These are phyloP conservation scores for Cladorrhinum samala DNA, from an alignment of 495 filamentous ascomycete genomes.

Conservation along the genomic window DNA sequence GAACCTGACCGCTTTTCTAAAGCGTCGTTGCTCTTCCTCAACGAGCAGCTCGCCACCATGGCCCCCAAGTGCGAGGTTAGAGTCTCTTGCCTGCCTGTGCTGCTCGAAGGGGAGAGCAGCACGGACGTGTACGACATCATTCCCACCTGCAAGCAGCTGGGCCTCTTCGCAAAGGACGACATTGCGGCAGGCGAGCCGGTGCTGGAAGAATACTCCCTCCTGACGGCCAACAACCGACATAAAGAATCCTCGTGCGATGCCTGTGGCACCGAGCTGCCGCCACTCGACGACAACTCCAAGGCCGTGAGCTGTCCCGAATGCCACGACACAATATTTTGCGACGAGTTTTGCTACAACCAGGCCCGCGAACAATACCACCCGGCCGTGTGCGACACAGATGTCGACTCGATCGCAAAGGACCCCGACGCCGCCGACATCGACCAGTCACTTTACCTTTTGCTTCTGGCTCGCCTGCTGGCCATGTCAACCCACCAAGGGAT, in stretches of 20 bases:
- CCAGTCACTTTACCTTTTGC: conserved; percentile 71
- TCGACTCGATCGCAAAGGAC: conserved; percentile 76
- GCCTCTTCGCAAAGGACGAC: conserved; percentile 79
- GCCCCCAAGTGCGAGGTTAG: conserved; percentile 68
- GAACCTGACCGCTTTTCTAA: conserved; percentile 78
- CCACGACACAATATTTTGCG: conserved; percentile 83
- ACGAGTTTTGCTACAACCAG: conserved; percentile 58
- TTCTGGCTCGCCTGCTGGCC: conserved; percentile 72
- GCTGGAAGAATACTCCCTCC: conserved; percentile 67
- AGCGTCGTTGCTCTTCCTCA: conserved; percentile 61
- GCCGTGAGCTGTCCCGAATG: conserved; percentile 66
- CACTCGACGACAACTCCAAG: conserved; percentile 37
- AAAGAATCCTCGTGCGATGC: conserved; percentile 80
- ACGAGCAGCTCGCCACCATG: conserved; percentile 54
- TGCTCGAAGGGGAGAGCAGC: conserved; percentile 46
- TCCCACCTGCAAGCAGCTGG: conserved; percentile 66
- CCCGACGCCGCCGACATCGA: conserved; percentile 64
- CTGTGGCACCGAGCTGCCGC: conserved; percentile 71
- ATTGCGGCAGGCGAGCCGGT: conserved; percentile 72
- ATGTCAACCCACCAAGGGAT: conserved; percentile 76
- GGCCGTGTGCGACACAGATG: conserved; percentile 76
- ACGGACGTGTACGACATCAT: conserved; percentile 41
- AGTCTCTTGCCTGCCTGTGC: conserved; percentile 63
- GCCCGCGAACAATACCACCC: conserved; percentile 78
- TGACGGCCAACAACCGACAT: conserved; percentile 76